phyloP scores from a whole-genome alignment of 257 asterid genomes.

The Dorcoceras hygrometricum region DNA sequence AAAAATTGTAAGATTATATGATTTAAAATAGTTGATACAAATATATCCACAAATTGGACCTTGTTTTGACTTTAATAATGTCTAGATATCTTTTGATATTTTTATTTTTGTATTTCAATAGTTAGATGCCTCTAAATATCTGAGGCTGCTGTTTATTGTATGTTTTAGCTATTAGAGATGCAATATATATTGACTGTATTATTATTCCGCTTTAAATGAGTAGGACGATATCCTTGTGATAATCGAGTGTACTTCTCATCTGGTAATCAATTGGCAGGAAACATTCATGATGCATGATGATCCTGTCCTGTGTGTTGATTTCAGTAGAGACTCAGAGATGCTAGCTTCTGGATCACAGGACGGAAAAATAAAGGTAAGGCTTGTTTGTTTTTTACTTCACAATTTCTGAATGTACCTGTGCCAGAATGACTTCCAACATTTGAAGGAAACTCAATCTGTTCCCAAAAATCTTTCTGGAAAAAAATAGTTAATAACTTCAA shows the following conservation, averaged over 20 bases:
- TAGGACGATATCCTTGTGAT: slow-evolving; percentile 1
- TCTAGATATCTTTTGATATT: neutral
- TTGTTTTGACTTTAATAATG: neutral
- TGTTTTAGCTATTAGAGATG: neutral
- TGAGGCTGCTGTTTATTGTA: neutral
- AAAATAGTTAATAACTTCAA: neutral
- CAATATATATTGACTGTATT: neutral
- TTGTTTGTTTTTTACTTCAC: slow-evolving; percentile 6
- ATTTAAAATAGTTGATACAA: slow-evolving; percentile 7
- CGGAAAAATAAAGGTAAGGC: slow-evolving; percentile 86
- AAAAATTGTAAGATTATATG: neutral
- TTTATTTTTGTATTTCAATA: neutral
- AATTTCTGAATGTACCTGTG: neutral
- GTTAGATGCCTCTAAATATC: neutral
- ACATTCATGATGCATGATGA: slow-evolving; percentile 98
- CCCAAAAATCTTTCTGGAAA: neutral
- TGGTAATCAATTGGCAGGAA: slow-evolving; percentile 61
- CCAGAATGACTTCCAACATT: neutral
- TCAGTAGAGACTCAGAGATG: slow-evolving; percentile 97
- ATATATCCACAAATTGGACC: neutral
- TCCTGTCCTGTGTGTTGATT: slow-evolving; percentile 87
- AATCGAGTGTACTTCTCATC: slow-evolving; percentile 15
- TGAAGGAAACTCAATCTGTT: neutral
- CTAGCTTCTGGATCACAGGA: slow-evolving; percentile 97
- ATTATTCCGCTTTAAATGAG: slow-evolving; percentile 10